These are phyloP conservation scores for Penicillium occitanis DNA, from an alignment of 2,329 filamentous ascomycete species.

Conservation along the genomic window DNA sequence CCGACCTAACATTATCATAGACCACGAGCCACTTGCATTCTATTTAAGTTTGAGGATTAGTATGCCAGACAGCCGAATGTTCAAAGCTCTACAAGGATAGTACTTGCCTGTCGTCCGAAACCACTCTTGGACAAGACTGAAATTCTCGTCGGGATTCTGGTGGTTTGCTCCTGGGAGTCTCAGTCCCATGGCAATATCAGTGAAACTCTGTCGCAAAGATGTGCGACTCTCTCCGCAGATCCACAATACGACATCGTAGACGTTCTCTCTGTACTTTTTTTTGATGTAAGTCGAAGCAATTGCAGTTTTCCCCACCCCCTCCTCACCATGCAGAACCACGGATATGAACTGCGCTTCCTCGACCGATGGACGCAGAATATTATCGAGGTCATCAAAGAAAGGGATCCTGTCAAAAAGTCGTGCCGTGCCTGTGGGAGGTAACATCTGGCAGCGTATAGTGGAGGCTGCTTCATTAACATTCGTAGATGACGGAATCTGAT, in stretches of 20 bases:
- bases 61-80: neutral
- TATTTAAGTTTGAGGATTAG: neutral
- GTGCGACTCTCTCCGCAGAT: neutral
- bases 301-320: neutral
- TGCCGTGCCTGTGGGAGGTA: neutral
- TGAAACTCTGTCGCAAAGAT: neutral
- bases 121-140: slow-evolving; percentile 2
- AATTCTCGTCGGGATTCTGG: slow-evolving; percentile 4
- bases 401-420: neutral
- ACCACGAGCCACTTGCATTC: neutral
- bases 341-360: neutral
- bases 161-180: neutral
- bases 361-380: neutral
- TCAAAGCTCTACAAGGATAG: neutral
- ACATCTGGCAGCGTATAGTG: neutral
- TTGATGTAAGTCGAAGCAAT: neutral
- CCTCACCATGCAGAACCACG: neutral
- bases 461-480: neutral
- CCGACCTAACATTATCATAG: neutral
- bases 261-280: neutral
- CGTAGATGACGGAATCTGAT: neutral
- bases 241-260: neutral
- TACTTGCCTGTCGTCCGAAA: slow-evolving; percentile 1
- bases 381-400: neutral
- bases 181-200: neutral